A percentile compares a stretch with the other conserved stretches of the same genome.
These are phyloP conservation scores for Zelonia costaricensis DNA, from an alignment of 208 protist genomes.

Conservation along the genomic window DNA sequence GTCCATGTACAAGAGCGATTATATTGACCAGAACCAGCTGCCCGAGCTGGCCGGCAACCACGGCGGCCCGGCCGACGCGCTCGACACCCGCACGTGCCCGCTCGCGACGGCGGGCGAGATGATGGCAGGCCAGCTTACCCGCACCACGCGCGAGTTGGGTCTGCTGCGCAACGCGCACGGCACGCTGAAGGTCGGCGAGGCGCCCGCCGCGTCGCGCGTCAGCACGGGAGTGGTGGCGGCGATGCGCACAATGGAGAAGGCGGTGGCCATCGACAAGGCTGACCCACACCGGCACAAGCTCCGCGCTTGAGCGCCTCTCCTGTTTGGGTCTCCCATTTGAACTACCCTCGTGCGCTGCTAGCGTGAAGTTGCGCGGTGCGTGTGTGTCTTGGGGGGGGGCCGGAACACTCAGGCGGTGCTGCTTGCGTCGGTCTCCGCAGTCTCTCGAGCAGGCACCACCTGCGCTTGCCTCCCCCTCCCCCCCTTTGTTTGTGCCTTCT, in stretches of 20 bases:
- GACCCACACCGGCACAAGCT: constrained; percentile 84
- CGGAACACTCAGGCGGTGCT: too few relatives aligned
- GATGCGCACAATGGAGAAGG: constrained; percentile 55
- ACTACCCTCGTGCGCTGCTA: too few relatives aligned
- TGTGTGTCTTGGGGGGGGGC: too few relatives aligned
- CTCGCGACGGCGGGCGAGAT: constrained; percentile 49
- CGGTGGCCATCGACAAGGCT: constrained; percentile 54
- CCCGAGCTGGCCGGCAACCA: constrained; percentile 71
- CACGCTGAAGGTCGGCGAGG: constrained; percentile 38
- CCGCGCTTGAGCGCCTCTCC: constrained; percentile 9
- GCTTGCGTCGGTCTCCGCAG: too few relatives aligned
- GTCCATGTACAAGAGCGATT: constrained; percentile 73
- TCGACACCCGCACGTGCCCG: constrained; percentile 37
- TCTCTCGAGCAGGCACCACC: too few relatives aligned
- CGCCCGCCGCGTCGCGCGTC: background rate
- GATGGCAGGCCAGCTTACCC: constrained; percentile 53
- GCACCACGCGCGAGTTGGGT: constrained; percentile 19
- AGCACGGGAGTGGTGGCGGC: constrained; percentile 16
- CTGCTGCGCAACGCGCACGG: constrained; percentile 76
- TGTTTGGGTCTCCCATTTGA: background rate
- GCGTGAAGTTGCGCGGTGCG: too few relatives aligned
- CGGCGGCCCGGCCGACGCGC: constrained; percentile 21
- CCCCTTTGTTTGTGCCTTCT: too few relatives aligned
- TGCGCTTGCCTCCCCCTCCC: too few relatives aligned
- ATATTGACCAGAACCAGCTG: constrained; percentile 58